Conservation (phyloP, 2,329 filamentous ascomycete genomes). For the Hymenotorrendiella dingleyae region DNA sequence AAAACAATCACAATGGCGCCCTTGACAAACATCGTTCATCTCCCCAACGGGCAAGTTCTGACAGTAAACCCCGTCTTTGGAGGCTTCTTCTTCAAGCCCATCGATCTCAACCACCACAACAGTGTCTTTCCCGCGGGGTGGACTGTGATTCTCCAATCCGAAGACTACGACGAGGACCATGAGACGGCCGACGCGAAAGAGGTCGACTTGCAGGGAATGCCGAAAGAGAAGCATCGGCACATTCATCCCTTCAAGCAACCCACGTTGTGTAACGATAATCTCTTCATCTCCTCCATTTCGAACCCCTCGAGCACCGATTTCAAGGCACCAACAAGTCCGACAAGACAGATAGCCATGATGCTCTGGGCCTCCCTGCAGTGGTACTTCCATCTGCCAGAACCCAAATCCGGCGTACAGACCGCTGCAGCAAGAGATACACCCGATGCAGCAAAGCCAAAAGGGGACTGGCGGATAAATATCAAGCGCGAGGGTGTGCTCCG, state of each 20-base stretch:
- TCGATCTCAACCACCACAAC: slow-evolving; percentile 63
- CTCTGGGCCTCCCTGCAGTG: slow-evolving; percentile 91
- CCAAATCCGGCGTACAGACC: slow-evolving; percentile 57
- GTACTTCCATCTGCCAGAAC: slow-evolving; percentile 90
- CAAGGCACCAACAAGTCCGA: slow-evolving; percentile 73
- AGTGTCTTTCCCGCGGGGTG: slow-evolving; percentile 78
- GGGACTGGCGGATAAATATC: slow-evolving; percentile 82
- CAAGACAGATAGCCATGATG: slow-evolving; percentile 92
- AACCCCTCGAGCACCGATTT: slow-evolving; percentile 76
- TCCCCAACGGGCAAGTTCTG: slow-evolving; percentile 84
- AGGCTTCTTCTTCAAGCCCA: slow-evolving; percentile 83
- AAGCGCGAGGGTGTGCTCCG: slow-evolving; percentile 84
- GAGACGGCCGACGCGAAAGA: slow-evolving; percentile 23
- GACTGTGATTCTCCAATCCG: slow-evolving; percentile 80
- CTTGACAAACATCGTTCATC: slow-evolving; percentile 45
- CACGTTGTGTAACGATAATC: slow-evolving; percentile 69
- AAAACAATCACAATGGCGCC: slow-evolving; percentile 18
- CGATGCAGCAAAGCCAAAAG: slow-evolving; percentile 64
- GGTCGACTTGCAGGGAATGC: slow-evolving; percentile 27
- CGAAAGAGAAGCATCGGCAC: slow-evolving; percentile 32
- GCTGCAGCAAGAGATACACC: slow-evolving; percentile 61
- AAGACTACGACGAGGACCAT: slow-evolving; percentile 33
- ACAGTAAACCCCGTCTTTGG: slow-evolving; percentile 82
- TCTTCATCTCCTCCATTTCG: slow-evolving; percentile 90
- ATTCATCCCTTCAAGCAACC: slow-evolving; percentile 66